Evolutionary conservation across 352 stramenopile genomes (phyloP).

Genomic region (Phytopythium delawarense): DNA sequence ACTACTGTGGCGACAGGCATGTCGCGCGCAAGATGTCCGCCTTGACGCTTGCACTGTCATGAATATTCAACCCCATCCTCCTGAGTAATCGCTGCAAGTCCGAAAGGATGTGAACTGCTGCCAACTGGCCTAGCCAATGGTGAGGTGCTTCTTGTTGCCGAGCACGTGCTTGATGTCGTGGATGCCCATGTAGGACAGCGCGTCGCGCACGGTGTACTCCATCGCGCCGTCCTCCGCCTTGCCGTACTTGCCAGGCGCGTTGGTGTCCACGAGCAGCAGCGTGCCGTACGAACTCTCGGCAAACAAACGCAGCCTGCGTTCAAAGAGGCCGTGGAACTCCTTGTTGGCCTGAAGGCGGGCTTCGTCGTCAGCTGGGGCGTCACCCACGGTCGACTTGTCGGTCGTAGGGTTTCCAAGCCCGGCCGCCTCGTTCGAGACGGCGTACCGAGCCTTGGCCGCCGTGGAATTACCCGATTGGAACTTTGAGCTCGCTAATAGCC

Average conservation of each 20-base stretch:
- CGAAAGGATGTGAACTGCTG: not conserved
- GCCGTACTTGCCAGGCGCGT: slow-evolving; percentile 15
- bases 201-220: slow-evolving; percentile 24
- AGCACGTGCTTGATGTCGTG: slow-evolving; percentile 32
- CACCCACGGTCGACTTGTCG: not conserved
- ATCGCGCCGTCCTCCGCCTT: slow-evolving; percentile 8
- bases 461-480: not conserved
- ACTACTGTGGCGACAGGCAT: not conserved
- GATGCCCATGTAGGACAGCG: slow-evolving; percentile 22
- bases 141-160: slow-evolving; percentile 3
- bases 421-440: not conserved
- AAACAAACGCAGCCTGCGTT: slow-evolving; percentile 19
- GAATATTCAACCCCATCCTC: not conserved
- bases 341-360: not conserved
- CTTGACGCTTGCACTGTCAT: not conserved
- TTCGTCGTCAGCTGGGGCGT: not conserved
- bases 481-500: slow-evolving; percentile 10
- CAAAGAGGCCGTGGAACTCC: slow-evolving; percentile 20
- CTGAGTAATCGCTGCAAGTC: not conserved
- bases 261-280: slow-evolving; percentile 23
- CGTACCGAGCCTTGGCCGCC: not conserved
- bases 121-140: not conserved
- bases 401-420: not conserved
- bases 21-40: not conserved
- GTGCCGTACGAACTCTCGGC: slow-evolving; percentile 13